Conservation (phyloP, 148 eudicot genomes). For the Chenopodium suecicum region DNA sequence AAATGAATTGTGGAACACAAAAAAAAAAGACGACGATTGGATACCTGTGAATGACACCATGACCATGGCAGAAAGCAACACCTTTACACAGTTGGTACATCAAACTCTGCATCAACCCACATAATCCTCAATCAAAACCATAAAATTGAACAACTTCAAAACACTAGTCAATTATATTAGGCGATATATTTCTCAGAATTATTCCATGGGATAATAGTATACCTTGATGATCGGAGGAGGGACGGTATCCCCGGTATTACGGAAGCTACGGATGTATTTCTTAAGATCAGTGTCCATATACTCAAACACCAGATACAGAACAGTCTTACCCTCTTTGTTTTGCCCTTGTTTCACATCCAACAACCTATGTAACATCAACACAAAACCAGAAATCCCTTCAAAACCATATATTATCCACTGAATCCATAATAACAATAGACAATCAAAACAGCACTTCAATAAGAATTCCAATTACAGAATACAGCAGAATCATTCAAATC, state of each 20-base stretch:
- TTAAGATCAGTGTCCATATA: slow-evolving; percentile 96
- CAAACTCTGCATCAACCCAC: slow-evolving; percentile 56
- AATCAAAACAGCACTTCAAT: background rate
- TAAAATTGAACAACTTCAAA: background rate
- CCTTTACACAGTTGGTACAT: slow-evolving; percentile 98
- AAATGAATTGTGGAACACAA: background rate
- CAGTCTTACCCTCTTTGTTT: slow-evolving; percentile 93
- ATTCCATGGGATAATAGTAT: background rate
- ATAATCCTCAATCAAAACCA: background rate
- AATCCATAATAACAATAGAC: too few relatives aligned
- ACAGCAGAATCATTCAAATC: background rate
- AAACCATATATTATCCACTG: background rate
- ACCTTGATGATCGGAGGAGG: slow-evolving; percentile 72
- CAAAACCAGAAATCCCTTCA: background rate
- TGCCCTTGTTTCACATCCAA: slow-evolving; percentile 93
- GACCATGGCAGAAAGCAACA: slow-evolving; percentile 94
- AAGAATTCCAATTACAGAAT: too few relatives aligned
- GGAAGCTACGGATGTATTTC: slow-evolving; percentile 78
- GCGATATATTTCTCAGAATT: background rate
- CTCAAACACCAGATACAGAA: slow-evolving; percentile 92
- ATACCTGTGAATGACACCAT: slow-evolving; percentile 90
- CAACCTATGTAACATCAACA: slow-evolving; percentile 41
- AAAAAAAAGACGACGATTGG: background rate
- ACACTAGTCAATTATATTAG: background rate
- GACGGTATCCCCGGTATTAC: slow-evolving; percentile 52